phyloP scores from a whole-genome alignment of 768 basidiomycete species.

The Lactifluus piperatus region DNA sequence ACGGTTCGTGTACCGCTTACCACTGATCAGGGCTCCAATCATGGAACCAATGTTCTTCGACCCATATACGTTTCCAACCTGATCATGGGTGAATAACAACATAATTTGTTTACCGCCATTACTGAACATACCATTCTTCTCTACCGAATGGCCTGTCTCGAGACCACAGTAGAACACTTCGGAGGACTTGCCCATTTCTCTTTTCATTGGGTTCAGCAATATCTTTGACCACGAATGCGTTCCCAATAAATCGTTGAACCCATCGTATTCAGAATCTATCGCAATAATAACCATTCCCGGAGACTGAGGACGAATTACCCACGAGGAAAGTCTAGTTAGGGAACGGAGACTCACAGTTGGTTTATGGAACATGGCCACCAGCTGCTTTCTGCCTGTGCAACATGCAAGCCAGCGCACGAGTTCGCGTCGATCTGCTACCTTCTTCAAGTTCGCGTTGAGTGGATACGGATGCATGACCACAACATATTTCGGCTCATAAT shows the following conservation, averaged over 20 bases:
- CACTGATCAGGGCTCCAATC: not conserved
- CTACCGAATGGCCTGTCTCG: constrained; percentile 31
- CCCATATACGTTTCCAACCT: constrained; percentile 41
- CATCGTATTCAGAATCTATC: constrained; percentile 26
- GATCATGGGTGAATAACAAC: not conserved
- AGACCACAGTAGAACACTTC: constrained; percentile 35
- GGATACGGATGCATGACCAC: constrained; percentile 39
- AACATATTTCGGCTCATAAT: constrained; percentile 37
- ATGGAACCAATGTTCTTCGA: constrained; percentile 36
- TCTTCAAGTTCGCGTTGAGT: constrained; percentile 34
- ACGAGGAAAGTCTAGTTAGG: not conserved
- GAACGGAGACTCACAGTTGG: constrained; percentile 30
- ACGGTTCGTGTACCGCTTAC: not conserved
- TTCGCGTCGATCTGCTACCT: constrained; percentile 29
- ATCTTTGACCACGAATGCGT: constrained; percentile 37
- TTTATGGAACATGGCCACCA: constrained; percentile 37
- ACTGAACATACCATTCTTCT: constrained; percentile 33
- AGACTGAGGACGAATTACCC: constrained; percentile 22
- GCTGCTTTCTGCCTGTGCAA: constrained; percentile 28
- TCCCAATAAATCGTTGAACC: constrained; percentile 33
- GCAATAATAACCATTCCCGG: constrained; percentile 39
- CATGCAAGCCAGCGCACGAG: constrained; percentile 38
- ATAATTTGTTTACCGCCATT: no score
- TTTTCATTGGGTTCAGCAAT: constrained; percentile 26
- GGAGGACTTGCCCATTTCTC: constrained; percentile 25